Conservation (phyloP, 306 rosid species). For the Amphicarpaea edgeworthii region DNA sequence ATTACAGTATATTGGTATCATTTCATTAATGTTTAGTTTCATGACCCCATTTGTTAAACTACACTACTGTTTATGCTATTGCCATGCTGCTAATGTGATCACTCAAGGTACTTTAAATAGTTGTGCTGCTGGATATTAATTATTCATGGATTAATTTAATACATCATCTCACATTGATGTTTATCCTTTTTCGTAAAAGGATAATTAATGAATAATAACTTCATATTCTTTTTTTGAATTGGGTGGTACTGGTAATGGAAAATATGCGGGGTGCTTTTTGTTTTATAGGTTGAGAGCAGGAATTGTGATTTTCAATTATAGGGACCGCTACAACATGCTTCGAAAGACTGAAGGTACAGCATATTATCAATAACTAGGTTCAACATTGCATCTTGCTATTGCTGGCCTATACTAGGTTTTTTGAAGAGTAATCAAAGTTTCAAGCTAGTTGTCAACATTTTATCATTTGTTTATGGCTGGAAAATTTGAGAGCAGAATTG, state of each 20-base stretch:
- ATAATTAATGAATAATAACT: background rate
- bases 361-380: slow-evolving; percentile 28
- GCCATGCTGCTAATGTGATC: slow-evolving; percentile 24
- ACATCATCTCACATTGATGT: background rate
- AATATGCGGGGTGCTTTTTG: slow-evolving; percentile 36
- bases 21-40: slow-evolving; percentile 18
- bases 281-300: slow-evolving; percentile 72
- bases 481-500: slow-evolving; percentile 10
- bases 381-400: slow-evolving; percentile 30
- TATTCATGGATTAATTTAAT: slow-evolving; percentile 10
- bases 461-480: slow-evolving; percentile 32
- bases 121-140: slow-evolving; percentile 28
- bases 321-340: slow-evolving; percentile 72
- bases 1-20: background rate
- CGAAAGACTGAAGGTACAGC: slow-evolving; percentile 91
- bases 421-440: background rate
- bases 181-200: slow-evolving; percentile 18
- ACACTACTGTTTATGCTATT: background rate
- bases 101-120: background rate
- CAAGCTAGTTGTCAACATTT: slow-evolving; percentile 11
- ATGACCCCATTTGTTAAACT: background rate
- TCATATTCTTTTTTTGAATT: background rate
- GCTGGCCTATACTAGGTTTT: slow-evolving; percentile 8
- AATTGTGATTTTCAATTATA: slow-evolving; percentile 91
- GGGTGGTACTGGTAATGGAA: slow-evolving; percentile 6